These are phyloP conservation scores for Sarocladium oryzae DNA, from an alignment of 2,329 filamentous ascomycete genomes.

Conservation along the genomic window DNA sequence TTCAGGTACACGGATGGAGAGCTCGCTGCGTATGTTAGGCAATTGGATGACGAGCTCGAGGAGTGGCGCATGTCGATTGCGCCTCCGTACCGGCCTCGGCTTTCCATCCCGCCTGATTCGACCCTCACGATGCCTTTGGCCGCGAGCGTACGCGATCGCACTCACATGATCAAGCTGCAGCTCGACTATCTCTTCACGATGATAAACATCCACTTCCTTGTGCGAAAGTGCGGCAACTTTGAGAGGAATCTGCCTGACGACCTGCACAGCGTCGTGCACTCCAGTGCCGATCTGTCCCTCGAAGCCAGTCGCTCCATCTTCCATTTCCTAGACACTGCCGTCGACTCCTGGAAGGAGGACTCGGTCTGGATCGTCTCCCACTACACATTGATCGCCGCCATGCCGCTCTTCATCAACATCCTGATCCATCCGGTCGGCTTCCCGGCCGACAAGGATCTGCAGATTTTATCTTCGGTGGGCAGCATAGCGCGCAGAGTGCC, in stretches of 20 bases:
- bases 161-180: conserved; percentile 12
- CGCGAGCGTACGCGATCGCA: not conserved
- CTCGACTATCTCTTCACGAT: conserved; percentile 17
- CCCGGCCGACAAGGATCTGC: conserved; percentile 11
- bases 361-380: conserved; percentile 11
- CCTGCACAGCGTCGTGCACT: conserved; percentile 17
- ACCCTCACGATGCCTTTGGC: not conserved
- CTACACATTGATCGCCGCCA: conserved; percentile 13
- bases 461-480: conserved; percentile 10
- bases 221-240: conserved; percentile 14
- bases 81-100: conserved; percentile 7
- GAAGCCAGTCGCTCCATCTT: conserved; percentile 18
- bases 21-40: conserved; percentile 19
- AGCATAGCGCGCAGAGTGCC: conserved; percentile 10
- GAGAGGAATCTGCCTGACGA: conserved; percentile 14
- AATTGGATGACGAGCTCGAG: conserved; percentile 25
- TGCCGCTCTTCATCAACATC: conserved; percentile 15
- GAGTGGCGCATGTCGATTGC: conserved; percentile 22
- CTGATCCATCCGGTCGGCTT: conserved; percentile 14
- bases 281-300: conserved; percentile 17
- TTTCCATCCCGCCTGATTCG: conserved; percentile 9
- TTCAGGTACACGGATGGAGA: conserved; percentile 18
- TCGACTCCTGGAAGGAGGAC: conserved; percentile 9
- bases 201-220: conserved; percentile 15
- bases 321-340: conserved; percentile 8